Evolutionary conservation across 805 yeast species (phyloP).

Genomic region (Wickerhamiella parazyma): DNA sequence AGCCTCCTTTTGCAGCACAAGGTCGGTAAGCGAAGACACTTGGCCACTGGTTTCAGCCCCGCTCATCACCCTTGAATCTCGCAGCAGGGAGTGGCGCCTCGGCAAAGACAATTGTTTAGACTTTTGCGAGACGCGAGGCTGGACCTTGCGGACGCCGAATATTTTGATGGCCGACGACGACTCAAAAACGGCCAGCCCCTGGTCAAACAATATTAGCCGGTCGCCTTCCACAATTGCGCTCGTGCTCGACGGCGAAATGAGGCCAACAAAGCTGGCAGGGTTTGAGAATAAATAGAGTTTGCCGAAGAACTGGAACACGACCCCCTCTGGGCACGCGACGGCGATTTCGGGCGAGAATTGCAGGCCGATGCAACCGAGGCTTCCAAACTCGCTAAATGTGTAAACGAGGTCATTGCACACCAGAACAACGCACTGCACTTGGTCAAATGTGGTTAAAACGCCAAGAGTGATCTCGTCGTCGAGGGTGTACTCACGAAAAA

Average conservation of each 20-base stretch:
- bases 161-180: conserved; percentile 22
- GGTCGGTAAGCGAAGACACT: neutral
- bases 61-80: conserved; percentile 9
- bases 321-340: conserved; percentile 53
- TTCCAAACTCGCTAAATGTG: conserved; percentile 49
- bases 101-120: neutral
- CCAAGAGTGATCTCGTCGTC: conserved; percentile 41
- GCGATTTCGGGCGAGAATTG: conserved; percentile 55
- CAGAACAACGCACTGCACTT: conserved; percentile 37
- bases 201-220: conserved; percentile 43
- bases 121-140: conserved; percentile 7
- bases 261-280: conserved; percentile 61
- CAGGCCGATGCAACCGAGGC: conserved; percentile 44
- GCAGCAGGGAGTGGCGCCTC: conserved; percentile 10
- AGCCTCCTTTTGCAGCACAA: conserved; percentile 9
- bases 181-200: neutral
- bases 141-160: conserved; percentile 41
- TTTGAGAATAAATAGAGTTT: conserved; percentile 56
- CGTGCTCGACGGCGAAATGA: conserved; percentile 56
- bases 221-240: conserved; percentile 49
- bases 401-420: conserved; percentile 47
- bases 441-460: conserved; percentile 42
- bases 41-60: conserved; percentile 5
- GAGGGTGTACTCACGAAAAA: conserved; percentile 37
- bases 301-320: conserved; percentile 34